Conservation (phyloP, 129 eudicot genomes). For the Deinandra increscens region DNA sequence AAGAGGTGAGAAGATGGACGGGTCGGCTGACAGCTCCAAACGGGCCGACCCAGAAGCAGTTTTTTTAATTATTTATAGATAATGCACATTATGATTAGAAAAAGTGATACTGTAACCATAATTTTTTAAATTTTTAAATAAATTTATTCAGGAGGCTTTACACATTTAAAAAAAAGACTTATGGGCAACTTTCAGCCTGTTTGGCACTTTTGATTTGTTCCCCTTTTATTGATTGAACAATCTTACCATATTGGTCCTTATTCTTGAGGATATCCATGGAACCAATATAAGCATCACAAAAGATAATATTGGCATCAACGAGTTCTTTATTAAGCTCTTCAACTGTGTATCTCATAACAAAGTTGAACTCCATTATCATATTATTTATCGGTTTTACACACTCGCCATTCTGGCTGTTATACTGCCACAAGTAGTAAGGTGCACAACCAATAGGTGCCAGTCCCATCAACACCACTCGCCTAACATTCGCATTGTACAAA, state of each 20-base stretch:
- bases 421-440: constrained; percentile 85
- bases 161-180: not conserved
- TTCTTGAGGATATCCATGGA: constrained; percentile 84
- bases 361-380: constrained; percentile 90
- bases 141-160: not conserved
- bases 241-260: constrained; percentile 57
- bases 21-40: not conserved
- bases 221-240: not conserved
- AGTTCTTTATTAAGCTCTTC: constrained; percentile 69
- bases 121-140: not conserved
- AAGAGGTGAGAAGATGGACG: too few species aligned
- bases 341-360: constrained; percentile 72
- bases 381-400: constrained; percentile 71
- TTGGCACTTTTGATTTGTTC: not conserved
- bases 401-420: constrained; percentile 60
- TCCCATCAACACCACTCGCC: constrained; percentile 92
- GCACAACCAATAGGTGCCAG: constrained; percentile 93
- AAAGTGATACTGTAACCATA: not conserved
- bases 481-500: constrained; percentile 68
- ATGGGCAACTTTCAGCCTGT: not conserved
- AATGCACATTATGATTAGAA: not conserved
- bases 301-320: constrained; percentile 53
- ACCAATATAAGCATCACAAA: constrained; percentile 73
- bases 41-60: not conserved
- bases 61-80: not conserved